Conservation (phyloP, 2,329 filamentous ascomycete species). For the Diaporthe sp. region DNA sequence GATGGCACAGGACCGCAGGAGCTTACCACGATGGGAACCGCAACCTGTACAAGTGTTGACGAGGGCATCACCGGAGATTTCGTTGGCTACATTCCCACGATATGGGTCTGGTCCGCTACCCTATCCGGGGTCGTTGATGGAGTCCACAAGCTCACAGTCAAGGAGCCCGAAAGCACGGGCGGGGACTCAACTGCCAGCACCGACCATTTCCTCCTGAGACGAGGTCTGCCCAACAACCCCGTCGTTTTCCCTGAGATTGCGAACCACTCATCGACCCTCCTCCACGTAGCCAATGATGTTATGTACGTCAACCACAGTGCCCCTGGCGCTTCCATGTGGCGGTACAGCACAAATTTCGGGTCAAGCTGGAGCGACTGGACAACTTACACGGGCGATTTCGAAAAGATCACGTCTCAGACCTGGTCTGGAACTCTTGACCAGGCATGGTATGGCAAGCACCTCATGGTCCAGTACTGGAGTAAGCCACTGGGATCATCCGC, state of each 20-base stretch:
- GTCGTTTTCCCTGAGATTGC: conserved; percentile 67
- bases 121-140: conserved; percentile 64
- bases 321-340: conserved; percentile 70
- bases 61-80: conserved; percentile 50
- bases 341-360: conserved; percentile 74
- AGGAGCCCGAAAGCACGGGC: conserved; percentile 61
- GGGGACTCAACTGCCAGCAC: conserved; percentile 61
- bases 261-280: conserved; percentile 64
- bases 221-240: conserved; percentile 69
- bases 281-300: conserved; percentile 54
- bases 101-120: conserved; percentile 60
- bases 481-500: conserved; percentile 68
- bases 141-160: conserved; percentile 68
- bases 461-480: conserved; percentile 74
- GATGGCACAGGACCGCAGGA: conserved; percentile 46
- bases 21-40: conserved; percentile 21
- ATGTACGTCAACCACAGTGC: conserved; percentile 68
- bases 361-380: conserved; percentile 70
- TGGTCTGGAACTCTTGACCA: conserved; percentile 71
- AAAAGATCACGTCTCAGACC: conserved; percentile 60
- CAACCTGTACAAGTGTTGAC: conserved; percentile 29
- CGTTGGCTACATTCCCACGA: conserved; percentile 65
- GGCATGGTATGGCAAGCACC: conserved; percentile 71
- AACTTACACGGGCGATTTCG: conserved; percentile 65
- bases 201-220: conserved; percentile 70